Conservation (phyloP, 2,329 filamentous ascomycete species). For the Metarhizium sp. region DNA sequence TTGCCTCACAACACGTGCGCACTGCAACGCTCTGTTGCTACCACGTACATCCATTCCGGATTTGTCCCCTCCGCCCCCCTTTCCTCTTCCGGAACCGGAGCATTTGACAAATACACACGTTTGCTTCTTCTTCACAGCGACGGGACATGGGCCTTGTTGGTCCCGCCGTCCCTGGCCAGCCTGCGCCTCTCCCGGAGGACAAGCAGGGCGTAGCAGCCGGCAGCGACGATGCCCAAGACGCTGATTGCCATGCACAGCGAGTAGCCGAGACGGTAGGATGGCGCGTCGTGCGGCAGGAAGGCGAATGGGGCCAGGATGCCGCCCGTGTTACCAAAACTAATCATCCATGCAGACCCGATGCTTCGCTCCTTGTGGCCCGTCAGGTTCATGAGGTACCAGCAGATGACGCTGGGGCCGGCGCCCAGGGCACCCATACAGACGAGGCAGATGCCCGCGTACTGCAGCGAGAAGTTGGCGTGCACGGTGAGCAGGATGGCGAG, state of each 20-base stretch:
- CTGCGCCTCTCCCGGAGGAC: neutral
- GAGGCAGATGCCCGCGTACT: slow-evolving; percentile 60
- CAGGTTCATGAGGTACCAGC: slow-evolving; percentile 8
- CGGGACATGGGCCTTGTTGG: neutral
- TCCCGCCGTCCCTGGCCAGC: neutral
- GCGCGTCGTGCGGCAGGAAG: slow-evolving; percentile 1
- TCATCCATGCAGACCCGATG: slow-evolving; percentile 7
- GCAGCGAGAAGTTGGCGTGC: slow-evolving; percentile 38
- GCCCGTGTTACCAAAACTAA: slow-evolving; percentile 5
- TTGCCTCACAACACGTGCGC: no score
- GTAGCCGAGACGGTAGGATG: slow-evolving; percentile 1
- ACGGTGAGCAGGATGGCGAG: slow-evolving; percentile 54
- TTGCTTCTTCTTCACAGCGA: neutral
- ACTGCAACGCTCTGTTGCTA: neutral
- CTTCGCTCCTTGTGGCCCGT: slow-evolving; percentile 7
- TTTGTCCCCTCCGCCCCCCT: no score
- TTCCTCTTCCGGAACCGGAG: no score
- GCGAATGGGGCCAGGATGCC: slow-evolving; percentile 7
- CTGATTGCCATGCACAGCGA: slow-evolving; percentile 4
- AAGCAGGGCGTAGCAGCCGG: neutral
- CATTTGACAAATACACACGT: no score
- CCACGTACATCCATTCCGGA: neutral
- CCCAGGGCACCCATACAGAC: slow-evolving; percentile 17
- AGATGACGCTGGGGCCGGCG: slow-evolving; percentile 3
- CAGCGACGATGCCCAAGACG: neutral